Conservation (phyloP, 768 basidiomycete genomes). For the Rhizopogon vulgaris region DNA sequence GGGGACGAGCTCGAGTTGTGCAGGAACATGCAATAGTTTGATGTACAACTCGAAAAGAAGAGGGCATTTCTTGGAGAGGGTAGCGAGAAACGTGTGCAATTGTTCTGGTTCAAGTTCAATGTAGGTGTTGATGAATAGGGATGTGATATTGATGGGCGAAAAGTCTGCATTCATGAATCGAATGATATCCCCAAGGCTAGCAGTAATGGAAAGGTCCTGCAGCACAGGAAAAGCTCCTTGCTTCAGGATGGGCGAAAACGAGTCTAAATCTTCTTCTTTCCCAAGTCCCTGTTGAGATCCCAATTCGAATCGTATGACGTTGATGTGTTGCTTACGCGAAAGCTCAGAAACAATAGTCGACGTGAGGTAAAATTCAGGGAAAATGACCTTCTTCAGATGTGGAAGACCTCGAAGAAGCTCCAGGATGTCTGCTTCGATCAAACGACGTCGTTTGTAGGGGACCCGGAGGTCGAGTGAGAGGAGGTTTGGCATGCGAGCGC, state of each 20-base stretch:
- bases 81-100: conserved; percentile 36
- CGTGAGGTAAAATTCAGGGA: conserved; percentile 50
- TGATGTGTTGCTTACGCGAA: conserved; percentile 37
- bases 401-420: conserved; percentile 35
- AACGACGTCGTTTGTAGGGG: conserved; percentile 20
- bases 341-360: conserved; percentile 19
- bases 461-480: conserved; percentile 42
- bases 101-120: conserved; percentile 35
- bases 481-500: conserved; percentile 46
- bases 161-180: conserved; percentile 38
- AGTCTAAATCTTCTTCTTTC: conserved; percentile 33
- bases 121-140: conserved; percentile 47
- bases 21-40: conserved; percentile 22
- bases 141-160: conserved; percentile 42
- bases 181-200: conserved; percentile 36
- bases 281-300: conserved; percentile 41
- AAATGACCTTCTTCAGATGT: conserved; percentile 39
- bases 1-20: no score
- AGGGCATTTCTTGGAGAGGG: conserved; percentile 43
- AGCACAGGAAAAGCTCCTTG: conserved; percentile 50
- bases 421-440: conserved; percentile 36
- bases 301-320: conserved; percentile 47
- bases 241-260: conserved; percentile 37
- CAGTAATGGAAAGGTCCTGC: conserved; percentile 45
- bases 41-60: conserved; percentile 38